A percentile compares a stretch with the other conserved stretches of the same genome.
phyloP scores from a whole-genome alignment of 306 rosid species.

The Cucumis melo region DNA sequence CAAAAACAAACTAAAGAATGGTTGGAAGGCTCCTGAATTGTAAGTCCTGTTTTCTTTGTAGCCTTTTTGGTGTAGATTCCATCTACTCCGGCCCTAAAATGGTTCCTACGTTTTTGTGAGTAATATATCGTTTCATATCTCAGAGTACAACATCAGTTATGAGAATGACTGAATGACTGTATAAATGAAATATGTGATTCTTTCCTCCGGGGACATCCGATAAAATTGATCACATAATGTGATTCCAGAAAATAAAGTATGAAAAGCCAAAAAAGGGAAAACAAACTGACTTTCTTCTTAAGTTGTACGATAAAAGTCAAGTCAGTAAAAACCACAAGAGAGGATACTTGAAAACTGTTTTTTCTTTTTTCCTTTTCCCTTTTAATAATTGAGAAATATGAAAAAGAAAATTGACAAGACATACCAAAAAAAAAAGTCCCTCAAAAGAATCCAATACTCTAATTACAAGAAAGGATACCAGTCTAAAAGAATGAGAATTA shows the following conservation, averaged over 20 bases:
- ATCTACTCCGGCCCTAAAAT: background rate
- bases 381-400: background rate
- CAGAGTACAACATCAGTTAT: too few species aligned
- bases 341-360: background rate
- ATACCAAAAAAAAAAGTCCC: too few species aligned
- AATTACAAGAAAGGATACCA: background rate
- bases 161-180: too few species aligned
- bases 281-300: background rate
- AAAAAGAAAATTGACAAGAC: too few species aligned
- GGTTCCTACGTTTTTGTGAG: background rate
- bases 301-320: background rate
- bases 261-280: background rate
- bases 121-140: background rate
- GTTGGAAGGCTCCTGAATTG: background rate
- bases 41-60: background rate
- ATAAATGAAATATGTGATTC: too few species aligned
- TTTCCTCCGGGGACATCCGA: too few species aligned
- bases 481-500: background rate
- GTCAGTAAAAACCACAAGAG: background rate
- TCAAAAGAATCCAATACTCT: too few species aligned
- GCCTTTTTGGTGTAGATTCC: background rate
- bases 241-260: background rate
- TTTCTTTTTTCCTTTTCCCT: background rate
- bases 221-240: too few species aligned
- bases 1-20: background rate